Base-by-base conservation (phyloP, 768 basidiomycete species). In the Suillus luteus region DNA sequence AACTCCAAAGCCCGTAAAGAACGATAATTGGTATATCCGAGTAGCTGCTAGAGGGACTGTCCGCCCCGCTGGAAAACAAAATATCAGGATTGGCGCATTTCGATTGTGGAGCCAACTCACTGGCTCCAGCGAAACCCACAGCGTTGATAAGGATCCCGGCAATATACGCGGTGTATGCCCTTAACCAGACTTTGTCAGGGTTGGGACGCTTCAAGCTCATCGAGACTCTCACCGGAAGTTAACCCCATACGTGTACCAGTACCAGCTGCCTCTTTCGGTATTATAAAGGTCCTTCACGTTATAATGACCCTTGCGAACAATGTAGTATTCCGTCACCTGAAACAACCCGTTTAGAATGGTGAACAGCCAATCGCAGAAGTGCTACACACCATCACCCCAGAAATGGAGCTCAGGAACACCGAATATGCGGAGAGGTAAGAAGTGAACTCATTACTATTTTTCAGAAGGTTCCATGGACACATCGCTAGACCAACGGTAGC, bases 131-230 rank as follows among this genome's bases (percentile, higher is more conserved):
- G 66, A 94, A 94, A 10, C 91, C 92, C 43, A 91, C 87, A 15
- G 92, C 86, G 73, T 94, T 94, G 74, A 93, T 89, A 8, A 90
- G 79, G 65, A 95, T 91, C n/a, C 93, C 91, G 48, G 86, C 70
- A 63, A 89, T 79, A 71, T 91, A 91, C 1, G 87, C 86, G 0
- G 82, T 81, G 65, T 89, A 90, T 12, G 88, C 87, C 37, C 85
- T 86, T 67, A 9, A 41, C 43, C 59, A 58, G 9, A 58, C 14
- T 46, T 31, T 24, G 49, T 19, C 11, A 66, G 62, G 48, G 40
- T 65, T 48, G 37, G 37, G 6, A 62, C 2, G 51, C 48, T 15
- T 69, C 61, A 38, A 31, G 60, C 15, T 66, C 77, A 43, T 27
- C n/a, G 40, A n/a, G 9, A 27, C 9, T 54, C 69, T 61, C 70